These are phyloP conservation scores for Anastatica hierochuntica DNA, from an alignment of 345 rosid genomes.

Conservation along the genomic window DNA sequence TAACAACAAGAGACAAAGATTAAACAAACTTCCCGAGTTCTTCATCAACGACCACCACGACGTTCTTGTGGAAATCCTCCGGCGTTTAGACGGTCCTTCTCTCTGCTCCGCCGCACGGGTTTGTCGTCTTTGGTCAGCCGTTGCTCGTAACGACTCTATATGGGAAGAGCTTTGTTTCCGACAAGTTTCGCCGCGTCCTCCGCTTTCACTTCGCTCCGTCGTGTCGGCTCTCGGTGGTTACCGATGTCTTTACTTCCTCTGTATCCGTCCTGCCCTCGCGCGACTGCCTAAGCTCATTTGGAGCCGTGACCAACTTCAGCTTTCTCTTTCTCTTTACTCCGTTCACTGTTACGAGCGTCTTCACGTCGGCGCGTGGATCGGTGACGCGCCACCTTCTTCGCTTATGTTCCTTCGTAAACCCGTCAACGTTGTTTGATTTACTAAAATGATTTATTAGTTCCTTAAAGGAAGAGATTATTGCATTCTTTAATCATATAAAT, in stretches of 20 bases:
- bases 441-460: no score
- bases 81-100: constrained; percentile 75
- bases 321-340: constrained; percentile 76
- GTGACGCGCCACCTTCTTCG: constrained; percentile 54
- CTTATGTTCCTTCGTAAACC: constrained; percentile 87
- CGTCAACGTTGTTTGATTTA: constrained; percentile 42
- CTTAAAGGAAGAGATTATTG: background rate
- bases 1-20: constrained; percentile 25
- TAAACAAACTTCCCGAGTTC: constrained; percentile 20
- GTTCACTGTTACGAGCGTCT: constrained; percentile 77
- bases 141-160: constrained; percentile 57
- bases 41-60: constrained; percentile 76
- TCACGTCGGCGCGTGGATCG: constrained; percentile 25
- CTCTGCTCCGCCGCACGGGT: constrained; percentile 79
- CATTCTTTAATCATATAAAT: constrained; percentile 12
- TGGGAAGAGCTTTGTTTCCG: constrained; percentile 95
- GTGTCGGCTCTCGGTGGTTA: constrained; percentile 89
- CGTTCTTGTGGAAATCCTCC: constrained; percentile 63
- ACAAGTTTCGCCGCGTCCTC: constrained; percentile 51
- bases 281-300: constrained; percentile 27
- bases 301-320: constrained; percentile 62
- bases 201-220: constrained; percentile 50
- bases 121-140: constrained; percentile 78
- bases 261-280: constrained; percentile 54
- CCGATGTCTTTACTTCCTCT: constrained; percentile 73